Base-by-base conservation (phyloP, 495 filamentous ascomycete genomes). In the Xylaria telfairii region DNA sequence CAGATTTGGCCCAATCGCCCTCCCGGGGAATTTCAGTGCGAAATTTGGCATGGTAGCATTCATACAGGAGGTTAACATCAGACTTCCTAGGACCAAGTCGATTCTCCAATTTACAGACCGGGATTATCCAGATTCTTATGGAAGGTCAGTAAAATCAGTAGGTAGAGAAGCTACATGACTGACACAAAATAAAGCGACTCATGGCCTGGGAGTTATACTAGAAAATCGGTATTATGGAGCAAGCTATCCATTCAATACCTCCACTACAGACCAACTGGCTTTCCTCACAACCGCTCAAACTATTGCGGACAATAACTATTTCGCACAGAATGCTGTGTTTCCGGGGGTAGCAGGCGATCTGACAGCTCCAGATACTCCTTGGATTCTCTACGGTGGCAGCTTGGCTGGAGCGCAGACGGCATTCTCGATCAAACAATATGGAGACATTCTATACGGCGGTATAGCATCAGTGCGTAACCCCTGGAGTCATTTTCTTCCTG, bases 201-300 rank as follows among this genome's bases (percentile, higher is more conserved):
- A 82, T 70, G 83, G 82, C n/a, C 72, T 85, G 41, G 83, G 83
- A 26, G 80, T 84, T 32, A 85, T 85, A 47, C 76, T 85, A 12
- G 83, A 85, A 70, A 83, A 85, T 65, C 73, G 83, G 30, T 85
- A 82, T 63, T 85, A 85, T 67, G 83, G 83, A 39, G 70, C 76
- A 49, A 82, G 80, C 57, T 85, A 76, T 68, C 82, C 82, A 4
- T 80, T 80, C 63, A 77, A 76, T 19, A 77, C 72, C 28, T 82
- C 77, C 69, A 80, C 81, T n/a, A 83, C 82, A 30, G 83, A 85
- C 59, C 73, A 85, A 49, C 69, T 85, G 34, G 69, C 74, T 12
- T 85, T 80, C 71, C 75, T 85, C 67, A 82, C 81, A 9, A 85
- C 81, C n/a, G 82, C 83, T 68, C 83, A 85, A 73, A 83, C 82